Conservation (phyloP, 495 filamentous ascomycete species). For the Viridothelium virens region DNA sequence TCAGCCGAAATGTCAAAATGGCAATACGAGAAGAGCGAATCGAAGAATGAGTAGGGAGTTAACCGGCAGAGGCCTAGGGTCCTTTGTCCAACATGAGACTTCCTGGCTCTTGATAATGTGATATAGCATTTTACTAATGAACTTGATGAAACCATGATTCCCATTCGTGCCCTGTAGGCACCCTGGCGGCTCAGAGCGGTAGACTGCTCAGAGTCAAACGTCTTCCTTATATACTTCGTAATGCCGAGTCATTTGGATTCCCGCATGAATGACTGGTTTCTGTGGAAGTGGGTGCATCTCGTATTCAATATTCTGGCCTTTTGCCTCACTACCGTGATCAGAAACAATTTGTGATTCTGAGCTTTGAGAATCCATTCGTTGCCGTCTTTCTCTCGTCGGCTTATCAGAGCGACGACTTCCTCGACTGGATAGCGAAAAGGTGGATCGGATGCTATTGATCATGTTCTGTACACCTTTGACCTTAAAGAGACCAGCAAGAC, state of each 20-base stretch:
- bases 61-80: not conserved
- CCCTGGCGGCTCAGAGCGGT: not conserved
- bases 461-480: constrained; percentile 3
- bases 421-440: not conserved
- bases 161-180: not conserved
- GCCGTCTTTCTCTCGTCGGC: not conserved
- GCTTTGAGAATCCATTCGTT: not conserved
- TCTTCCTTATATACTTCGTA: not conserved
- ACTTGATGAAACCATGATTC: not conserved
- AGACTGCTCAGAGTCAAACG: not conserved
- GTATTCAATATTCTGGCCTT: not conserved
- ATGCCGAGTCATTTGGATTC: not conserved
- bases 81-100: not conserved
- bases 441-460: constrained; percentile 1
- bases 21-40: not conserved
- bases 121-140: no score
- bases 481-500: constrained; percentile 8
- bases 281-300: not conserved
- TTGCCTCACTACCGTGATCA: not conserved
- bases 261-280: not conserved
- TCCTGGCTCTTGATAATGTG: not conserved
- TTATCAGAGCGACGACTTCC: not conserved
- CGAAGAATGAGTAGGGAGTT: not conserved
- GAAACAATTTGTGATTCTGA: not conserved
- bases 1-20: not conserved